A percentile compares a stretch with the other conserved stretches of the same genome.
Evolutionary conservation across 148 eudicot species (phyloP).

Genomic region (Silene conica): DNA sequence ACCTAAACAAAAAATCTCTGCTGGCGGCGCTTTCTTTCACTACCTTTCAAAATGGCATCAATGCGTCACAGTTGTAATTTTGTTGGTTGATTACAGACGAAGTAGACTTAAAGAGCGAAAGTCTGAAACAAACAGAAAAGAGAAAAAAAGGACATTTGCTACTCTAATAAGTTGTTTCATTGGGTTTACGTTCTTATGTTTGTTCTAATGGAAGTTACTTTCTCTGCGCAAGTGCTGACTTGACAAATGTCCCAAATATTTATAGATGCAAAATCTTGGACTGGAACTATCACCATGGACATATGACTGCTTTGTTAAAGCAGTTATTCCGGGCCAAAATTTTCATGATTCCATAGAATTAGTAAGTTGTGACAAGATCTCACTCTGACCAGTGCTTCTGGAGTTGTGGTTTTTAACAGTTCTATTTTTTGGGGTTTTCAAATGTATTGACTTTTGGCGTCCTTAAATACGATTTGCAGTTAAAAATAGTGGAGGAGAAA

Average conservation of each 20-base stretch:
- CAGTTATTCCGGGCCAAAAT: constrained; percentile 42
- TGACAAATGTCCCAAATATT: constrained; percentile 16
- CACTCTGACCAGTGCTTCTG: constrained; percentile 3
- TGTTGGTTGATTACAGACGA: not conserved
- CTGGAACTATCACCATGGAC: constrained; percentile 56
- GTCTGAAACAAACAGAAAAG: not conserved
- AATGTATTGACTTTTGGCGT: constrained; percentile 3
- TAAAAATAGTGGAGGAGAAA: constrained; percentile 53
- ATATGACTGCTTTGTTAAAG: constrained; percentile 66
- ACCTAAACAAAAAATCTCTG: not conserved
- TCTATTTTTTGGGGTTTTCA: constrained; percentile 9
- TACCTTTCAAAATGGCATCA: not conserved
- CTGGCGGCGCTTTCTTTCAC: not conserved
- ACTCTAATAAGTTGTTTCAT: not conserved
- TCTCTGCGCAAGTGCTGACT: constrained; percentile 24
- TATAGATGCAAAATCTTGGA: constrained; percentile 85
- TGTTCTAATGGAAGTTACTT: constrained; percentile 6
- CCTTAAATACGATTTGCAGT: constrained; percentile 39
- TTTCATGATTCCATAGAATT: constrained; percentile 44
- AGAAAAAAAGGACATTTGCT: not conserved
- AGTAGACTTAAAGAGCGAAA: constrained; percentile 1
- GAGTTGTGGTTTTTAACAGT: constrained; percentile 6
- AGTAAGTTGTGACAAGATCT: constrained; percentile 37
- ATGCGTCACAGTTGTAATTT: not conserved
- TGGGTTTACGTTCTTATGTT: constrained; percentile 1